Evolutionary conservation across 2,329 filamentous ascomycete genomes (phyloP), one percentile per base, ranked within the genome.

Genomic region (Hymenoscyphus infarciens): DNA sequence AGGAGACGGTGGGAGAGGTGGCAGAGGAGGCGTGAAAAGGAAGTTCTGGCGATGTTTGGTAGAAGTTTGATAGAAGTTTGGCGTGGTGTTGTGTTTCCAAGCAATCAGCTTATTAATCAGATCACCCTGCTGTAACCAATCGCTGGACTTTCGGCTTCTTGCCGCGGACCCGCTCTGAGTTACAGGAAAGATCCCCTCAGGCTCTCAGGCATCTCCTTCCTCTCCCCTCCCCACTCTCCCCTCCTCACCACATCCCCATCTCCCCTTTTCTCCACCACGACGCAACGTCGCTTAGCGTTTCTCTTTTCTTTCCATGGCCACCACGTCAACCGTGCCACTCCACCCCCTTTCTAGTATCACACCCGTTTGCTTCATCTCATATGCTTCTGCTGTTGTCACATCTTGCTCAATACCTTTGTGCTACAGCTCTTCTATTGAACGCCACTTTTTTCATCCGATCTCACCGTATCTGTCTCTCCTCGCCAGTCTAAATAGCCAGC

Each of bases 321-420:
- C 22, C 57, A 59, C 57, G 57, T 59, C 57, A 59, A 52, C n/a
- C 25, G 57, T 54, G 10, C 25, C 10, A 60, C 45, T 7, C 29
- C 57, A 8, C 29, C 27, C 57, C 42, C n/a, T 27, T 52, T 25
- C 31, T n/a, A 27, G 56, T 58, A 29, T 6, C 56, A 60, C 57
- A 11, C 15, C n/a, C 16, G 2, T 16, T 10, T 59, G 39, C 57
- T 25, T 60, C 57, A 53, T 54, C 57, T 60, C 35, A 60, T 38
- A 59, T 27, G 22, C 31, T n/a, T 38, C 13, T 54, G 11, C 19
- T 60, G n/a, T 29, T 53, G 22, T 38, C 57, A 53, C 57, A 49
- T 59, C 38, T 31, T 13, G 22, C 31, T 27, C 42, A 45, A 60
- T 53, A 53, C 39, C 56, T n/a, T 60, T 54, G 57, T 60, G 57